Evolutionary conservation across 2,329 filamentous ascomycete genomes (phyloP), one percentile per base, ranked within the genome.

Genomic region (Gnomoniopsis smithogilvyi): DNA sequence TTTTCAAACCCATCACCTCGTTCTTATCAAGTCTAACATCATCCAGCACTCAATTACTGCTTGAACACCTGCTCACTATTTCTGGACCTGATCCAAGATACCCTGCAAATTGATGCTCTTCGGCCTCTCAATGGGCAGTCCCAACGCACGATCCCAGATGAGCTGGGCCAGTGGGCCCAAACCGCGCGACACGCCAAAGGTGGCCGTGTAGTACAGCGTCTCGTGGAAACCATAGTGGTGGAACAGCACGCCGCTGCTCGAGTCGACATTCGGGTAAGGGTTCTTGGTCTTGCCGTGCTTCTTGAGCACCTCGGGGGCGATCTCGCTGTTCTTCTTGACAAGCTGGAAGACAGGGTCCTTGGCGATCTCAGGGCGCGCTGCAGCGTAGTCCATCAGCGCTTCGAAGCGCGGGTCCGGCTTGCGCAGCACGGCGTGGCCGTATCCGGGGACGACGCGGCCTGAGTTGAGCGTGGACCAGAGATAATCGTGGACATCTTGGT

Each of bases 211-310:
- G 81, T 98, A 99, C 12, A 98, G 82, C 0, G 94, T 96, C 80
- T 98, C 92, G 73, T 91, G 89, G 86, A 99, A 96, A 60, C 94
- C 95, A 73, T 96, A 99, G 80, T 98, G 92, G 77, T 98, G 89
- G 86, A 99, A 98, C 51, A 99, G 83, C 6, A 98, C 93, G 64
- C 95, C 95, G 0, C 92, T 96, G 64, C 86, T 89, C 51, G 90
- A 92, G 76, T 99, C 95, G 63, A 99, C 95, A 73, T 99, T 99
- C 64, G 95, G 95, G 77, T 94, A 96, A 2, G 95, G 92, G 79
- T 96, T 96, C 83, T 96, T 96, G 66, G 92, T 96, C 88, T 97
- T 98, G 75, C 95, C 95, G 72, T 99, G 95, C 79, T 97, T 87
- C 68, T 86, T 95, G 67, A 99, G 82, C 21, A 99, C 95, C 54